A percentile compares a stretch with the other conserved stretches of the same genome.
These are phyloP conservation scores for Fusarium sp. DNA, from an alignment of 2,329 filamentous ascomycete genomes.

Conservation along the genomic window DNA sequence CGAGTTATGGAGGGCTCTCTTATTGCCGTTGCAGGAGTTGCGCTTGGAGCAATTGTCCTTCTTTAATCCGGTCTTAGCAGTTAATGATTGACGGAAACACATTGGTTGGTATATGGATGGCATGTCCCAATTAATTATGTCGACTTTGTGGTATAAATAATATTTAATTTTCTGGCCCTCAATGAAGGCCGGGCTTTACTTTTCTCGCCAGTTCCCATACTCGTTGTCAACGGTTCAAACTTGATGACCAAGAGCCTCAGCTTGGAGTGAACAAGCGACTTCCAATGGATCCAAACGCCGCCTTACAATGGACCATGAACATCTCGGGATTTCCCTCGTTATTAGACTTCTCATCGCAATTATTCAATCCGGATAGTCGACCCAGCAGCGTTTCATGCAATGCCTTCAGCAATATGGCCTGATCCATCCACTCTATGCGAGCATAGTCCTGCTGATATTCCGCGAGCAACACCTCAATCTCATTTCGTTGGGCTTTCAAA, in stretches of 20 bases:
- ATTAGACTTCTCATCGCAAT: background rate
- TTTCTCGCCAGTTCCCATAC: rapidly evolving
- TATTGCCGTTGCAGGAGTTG: background rate
- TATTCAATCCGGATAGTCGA: background rate
- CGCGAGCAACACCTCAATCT: background rate
- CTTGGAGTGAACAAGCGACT: background rate
- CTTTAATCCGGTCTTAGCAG: background rate
- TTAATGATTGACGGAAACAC: background rate
- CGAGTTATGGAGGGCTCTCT: slow-evolving; percentile 6
- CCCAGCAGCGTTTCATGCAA: rapidly evolving
- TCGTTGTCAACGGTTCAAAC: rapidly evolving
- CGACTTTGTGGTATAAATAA: background rate
- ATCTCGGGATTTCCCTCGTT: background rate
- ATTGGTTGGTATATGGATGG: too few species aligned
- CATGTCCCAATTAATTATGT: background rate
- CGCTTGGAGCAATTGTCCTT: slow-evolving; percentile 13
- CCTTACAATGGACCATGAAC: background rate
- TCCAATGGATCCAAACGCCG: background rate
- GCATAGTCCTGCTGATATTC: slow-evolving; percentile 19
- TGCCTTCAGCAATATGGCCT: background rate
- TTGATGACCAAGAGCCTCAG: background rate
- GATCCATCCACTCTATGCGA: slow-evolving; percentile 8
- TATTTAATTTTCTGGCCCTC: background rate
- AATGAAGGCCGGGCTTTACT: too few species aligned
- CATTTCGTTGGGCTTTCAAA: background rate